Base-by-base conservation (phyloP, 495 filamentous ascomycete species). In the Corynascus novoguineensis region DNA sequence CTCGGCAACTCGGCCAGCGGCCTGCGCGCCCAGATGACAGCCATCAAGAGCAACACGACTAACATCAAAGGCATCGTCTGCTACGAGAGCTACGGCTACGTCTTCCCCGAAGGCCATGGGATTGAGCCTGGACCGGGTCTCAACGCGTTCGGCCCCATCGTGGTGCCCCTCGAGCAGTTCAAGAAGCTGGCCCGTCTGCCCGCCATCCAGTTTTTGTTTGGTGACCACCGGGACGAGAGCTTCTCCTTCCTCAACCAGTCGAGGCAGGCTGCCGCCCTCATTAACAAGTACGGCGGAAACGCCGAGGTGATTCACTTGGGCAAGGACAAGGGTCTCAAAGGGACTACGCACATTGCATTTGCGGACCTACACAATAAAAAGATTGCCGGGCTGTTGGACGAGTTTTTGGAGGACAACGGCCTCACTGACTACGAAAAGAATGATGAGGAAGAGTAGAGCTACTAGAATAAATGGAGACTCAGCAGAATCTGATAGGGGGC, bases 11-110 rank as follows among this genome's bases (percentile, higher is more conserved):
- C 73, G 14, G 76, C 74, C 0, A 64, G 62, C 7, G 73, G 76
- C 4, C 59, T 77, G 9, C 70, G 76, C 34, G 76, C 76, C 0
- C 68, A 70, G 61, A 65, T 79, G 61, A 69, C 73, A 12, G 71
- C 60, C 0, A 64, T 66, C 9, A 68, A 69, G 44, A 68, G 68
- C 57, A 76, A 76, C 61, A 54, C 58, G 15, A 75, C 70, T 5
- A 75, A 76, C 46, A 76, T 76, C 60, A 75, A 74, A 50, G 76
- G 68, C 19, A 79, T 77, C 45, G 76, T 79, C 3, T 65, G 73
- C 0, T 78, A 78, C 55, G 76, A 78, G 59, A 62, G 68, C 57
- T 73, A 72, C 44, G 76, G 76, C 19, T 75, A 65, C 57, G 69
- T 77, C 8, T 75, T 72, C 44, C 76, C 76, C 5, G 72, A 76